Evolutionary conservation across 1,284 basidiomycete species (phyloP).

Genomic region (Leccinum huronense): DNA sequence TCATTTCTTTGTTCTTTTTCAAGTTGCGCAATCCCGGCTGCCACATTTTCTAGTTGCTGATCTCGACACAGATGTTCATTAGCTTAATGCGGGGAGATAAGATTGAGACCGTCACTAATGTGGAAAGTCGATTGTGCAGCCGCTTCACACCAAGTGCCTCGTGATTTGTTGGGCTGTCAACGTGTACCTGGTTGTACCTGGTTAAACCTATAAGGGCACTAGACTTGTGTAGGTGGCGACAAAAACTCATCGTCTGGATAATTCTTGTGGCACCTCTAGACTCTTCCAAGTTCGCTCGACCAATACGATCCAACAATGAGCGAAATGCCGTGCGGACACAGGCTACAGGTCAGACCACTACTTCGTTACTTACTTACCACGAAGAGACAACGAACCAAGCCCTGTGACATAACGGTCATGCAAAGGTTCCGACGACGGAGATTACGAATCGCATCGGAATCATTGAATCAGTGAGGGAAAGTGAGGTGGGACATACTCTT

Average conservation of each 20-base stretch:
- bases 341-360: slow-evolving; percentile 10
- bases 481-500: slow-evolving; percentile 2
- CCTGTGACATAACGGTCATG: slow-evolving; percentile 5
- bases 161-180: slow-evolving; percentile 13
- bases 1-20: background rate
- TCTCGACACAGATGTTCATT: slow-evolving; percentile 21
- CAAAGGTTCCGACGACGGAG: slow-evolving; percentile 5
- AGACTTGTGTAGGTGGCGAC: background rate
- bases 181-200: background rate
- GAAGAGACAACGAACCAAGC: background rate
- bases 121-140: slow-evolving; percentile 24
- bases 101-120: slow-evolving; percentile 22
- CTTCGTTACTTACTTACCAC: background rate
- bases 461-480: slow-evolving; percentile 13
- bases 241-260: background rate
- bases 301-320: background rate
- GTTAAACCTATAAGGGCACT: background rate
- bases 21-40: slow-evolving; percentile 4
- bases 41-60: slow-evolving; percentile 7
- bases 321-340: slow-evolving; percentile 10
- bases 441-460: slow-evolving; percentile 8
- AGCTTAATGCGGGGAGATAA: slow-evolving; percentile 29
- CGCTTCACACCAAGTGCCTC: slow-evolving; percentile 7
- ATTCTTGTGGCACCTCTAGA: background rate
- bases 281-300: background rate